Conservation (phyloP, 108 stramenopile species). For the Cyclotella atomus region DNA sequence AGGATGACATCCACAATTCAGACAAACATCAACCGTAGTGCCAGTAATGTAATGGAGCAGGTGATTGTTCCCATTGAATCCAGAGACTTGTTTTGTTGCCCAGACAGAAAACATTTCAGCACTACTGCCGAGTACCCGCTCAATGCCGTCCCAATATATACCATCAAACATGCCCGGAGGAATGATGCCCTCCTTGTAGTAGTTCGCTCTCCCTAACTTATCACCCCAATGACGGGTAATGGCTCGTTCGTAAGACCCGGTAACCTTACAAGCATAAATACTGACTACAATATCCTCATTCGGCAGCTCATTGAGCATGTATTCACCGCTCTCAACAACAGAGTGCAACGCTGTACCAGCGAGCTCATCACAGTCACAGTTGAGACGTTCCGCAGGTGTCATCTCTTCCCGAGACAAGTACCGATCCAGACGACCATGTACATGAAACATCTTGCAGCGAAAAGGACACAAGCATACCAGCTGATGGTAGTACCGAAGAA, state of each 20-base stretch:
- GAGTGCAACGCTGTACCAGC: background rate
- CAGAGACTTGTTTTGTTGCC: no score
- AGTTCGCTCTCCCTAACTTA: background rate
- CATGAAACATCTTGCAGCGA: background rate
- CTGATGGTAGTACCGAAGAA: background rate
- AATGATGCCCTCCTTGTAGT: background rate
- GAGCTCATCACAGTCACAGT: background rate
- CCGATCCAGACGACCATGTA: background rate
- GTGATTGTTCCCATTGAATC: background rate
- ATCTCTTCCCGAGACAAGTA: background rate
- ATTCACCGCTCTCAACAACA: background rate
- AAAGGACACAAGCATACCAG: background rate
- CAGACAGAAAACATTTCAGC: constrained; percentile 7
- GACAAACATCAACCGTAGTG: background rate
- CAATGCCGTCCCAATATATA: constrained; percentile 1
- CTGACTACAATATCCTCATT: background rate
- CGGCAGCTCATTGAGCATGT: background rate
- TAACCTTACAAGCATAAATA: background rate
- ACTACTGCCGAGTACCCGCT: background rate
- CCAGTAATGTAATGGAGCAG: background rate
- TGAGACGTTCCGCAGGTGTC: background rate
- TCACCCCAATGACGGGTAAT: background rate
- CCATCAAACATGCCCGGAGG: background rate
- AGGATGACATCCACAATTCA: background rate
- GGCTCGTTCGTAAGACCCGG: background rate